These are phyloP conservation scores for Lichtheimia ramosa DNA, from an alignment of 371 early-diverging fungal species.

Conservation along the genomic window DNA sequence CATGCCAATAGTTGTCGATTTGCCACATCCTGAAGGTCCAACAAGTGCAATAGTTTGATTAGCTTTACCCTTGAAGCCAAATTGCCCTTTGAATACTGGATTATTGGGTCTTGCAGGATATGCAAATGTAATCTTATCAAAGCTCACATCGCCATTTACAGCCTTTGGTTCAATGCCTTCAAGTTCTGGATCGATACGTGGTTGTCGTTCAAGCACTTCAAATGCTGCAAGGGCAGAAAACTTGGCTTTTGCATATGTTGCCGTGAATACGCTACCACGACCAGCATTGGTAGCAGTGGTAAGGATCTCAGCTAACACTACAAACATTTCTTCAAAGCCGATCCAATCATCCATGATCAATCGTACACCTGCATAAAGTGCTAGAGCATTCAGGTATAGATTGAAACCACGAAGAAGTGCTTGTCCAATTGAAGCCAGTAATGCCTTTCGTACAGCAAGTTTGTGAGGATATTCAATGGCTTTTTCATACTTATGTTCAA, in stretches of 20 bases:
- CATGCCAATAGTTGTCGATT: constrained; percentile 71
- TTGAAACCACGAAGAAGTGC: constrained; percentile 58
- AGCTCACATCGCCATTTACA: constrained; percentile 31
- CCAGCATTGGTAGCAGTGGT: constrained; percentile 64
- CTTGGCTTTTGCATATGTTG: constrained; percentile 70
- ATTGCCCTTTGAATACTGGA: constrained; percentile 63
- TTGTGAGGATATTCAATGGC: constrained; percentile 65
- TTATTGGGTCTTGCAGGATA: constrained; percentile 79
- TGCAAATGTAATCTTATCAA: constrained; percentile 61
- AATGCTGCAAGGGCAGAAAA: constrained; percentile 70
- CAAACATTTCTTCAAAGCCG: constrained; percentile 45
- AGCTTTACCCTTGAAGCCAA: constrained; percentile 62
- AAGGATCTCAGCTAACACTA: constrained; percentile 66
- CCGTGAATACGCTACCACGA: constrained; percentile 45
- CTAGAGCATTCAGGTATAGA: constrained; percentile 57
- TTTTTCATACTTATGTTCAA: constrained; percentile 54
- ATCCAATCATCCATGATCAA: constrained; percentile 33
- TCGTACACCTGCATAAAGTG: constrained; percentile 54
- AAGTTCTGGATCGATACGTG: constrained; percentile 61
- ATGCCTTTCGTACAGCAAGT: constrained; percentile 53
- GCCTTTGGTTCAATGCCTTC: constrained; percentile 29
- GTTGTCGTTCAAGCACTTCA: constrained; percentile 62
- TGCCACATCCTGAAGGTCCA: constrained; percentile 32
- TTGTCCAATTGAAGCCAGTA: constrained; percentile 55
- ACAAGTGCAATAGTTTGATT: constrained; percentile 72